Base-by-base conservation (phyloP, 108 stramenopile genomes). In the Nitzschia palea region DNA sequence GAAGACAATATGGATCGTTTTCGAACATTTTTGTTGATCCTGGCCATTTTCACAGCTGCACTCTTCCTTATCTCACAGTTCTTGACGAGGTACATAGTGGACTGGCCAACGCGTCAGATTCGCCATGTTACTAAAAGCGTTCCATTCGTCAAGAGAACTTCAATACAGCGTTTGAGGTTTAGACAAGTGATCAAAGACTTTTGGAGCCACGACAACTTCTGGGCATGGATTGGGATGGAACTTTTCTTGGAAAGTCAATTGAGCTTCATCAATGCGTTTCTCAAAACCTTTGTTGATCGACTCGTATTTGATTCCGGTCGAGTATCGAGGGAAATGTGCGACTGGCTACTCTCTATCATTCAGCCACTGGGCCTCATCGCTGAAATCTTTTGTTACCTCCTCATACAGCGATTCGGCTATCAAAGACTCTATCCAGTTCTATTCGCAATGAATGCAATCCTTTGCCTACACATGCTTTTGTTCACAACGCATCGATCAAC, bases 361-460 rank as follows among this genome's bases (percentile, higher is more conserved):
- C 74, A 60, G 10, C 76, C 83, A 15, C 27, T 75, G 33, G 72
- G 55, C 4, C 72, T 73, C 6, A 64, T 84, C 25, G 62, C 56
- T 17, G 66, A 58, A 6, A 73, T 84, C 32, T 31, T 80, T 26
- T 65, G 53, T 44, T 84, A 79, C 59, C 67, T 84, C 54, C 83
- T 79, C 9, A 84, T 84, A 20, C 79, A 73, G 51, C 50, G 30
- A 50, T 45, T 77, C n/a, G 83, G 83, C 3, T 84, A 84, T 44
- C 65, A 33, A 26, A 60, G 55, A 8, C 28, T 79, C 0, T 79
- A 84, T 51, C 65, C 52, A 0, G 26, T 64, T 32, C 62, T 80
- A 9, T 78, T 84, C 55, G 56, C 55, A 43, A 34, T 36, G 30
- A 80, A 76, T 57, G 55, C 77, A 6, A 23, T 25, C n/a, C 48